Evolutionary conservation across 73 alveolate species (phyloP).

Genomic region (Paramecium octaurelia): DNA sequence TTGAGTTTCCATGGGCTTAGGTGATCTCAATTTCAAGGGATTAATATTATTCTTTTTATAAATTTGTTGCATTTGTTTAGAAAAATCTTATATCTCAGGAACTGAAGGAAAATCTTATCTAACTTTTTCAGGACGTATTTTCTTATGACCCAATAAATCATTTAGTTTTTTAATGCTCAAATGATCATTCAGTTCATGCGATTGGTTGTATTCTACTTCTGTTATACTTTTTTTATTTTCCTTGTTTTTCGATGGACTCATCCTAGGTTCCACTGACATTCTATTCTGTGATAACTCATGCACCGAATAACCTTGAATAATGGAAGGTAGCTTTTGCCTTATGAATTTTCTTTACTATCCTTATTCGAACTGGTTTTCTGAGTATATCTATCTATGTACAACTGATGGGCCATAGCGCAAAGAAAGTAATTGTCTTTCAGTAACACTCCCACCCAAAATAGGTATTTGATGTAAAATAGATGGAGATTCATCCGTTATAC

Average conservation of each 20-base stretch:
- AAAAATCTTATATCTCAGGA: neutral
- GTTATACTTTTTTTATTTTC: neutral
- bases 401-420: neutral
- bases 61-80: neutral
- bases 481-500: neutral
- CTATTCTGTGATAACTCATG: neutral
- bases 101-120: neutral
- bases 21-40: neutral
- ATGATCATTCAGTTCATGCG: neutral
- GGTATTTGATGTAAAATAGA: neutral
- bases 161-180: neutral
- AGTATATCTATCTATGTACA: neutral
- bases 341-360: neutral
- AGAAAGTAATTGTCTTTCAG: neutral
- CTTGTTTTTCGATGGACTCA: neutral
- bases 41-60: neutral
- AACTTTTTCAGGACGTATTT: neutral
- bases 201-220: neutral
- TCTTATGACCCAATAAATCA: neutral
- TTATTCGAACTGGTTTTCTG: neutral
- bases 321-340: neutral
- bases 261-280: neutral
- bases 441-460: neutral
- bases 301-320: neutral
- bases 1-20: neutral